Base-by-base conservation (phyloP, 495 filamentous ascomycete genomes). In the Chlorociboria aeruginascens region DNA sequence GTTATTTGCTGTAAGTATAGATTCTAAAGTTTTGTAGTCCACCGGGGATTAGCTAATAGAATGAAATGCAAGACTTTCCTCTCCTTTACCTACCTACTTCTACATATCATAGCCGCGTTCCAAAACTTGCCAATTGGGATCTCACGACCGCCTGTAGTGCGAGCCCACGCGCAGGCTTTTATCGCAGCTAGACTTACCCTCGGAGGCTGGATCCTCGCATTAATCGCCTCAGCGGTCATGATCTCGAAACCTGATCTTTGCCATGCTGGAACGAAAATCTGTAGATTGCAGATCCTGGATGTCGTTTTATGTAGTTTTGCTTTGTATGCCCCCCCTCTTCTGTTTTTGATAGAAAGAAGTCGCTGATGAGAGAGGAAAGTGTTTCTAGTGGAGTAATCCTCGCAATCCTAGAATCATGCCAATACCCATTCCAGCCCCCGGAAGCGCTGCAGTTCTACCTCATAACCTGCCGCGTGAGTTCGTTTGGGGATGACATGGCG, bases 391-490 rank as follows among this genome's bases (percentile, higher is more conserved):
- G 43, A 8, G 31, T 51, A 6, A 37, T 54, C n/a, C 34, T 57
- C 14, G 49, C 48, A 10, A 38, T 51, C 32, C 44, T 58, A 4
- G 44, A 52, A 41, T 32, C 51, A 3, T 51, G 48, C 42, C 34
- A 54, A 25, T 48, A 46, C 17, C 55, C 51, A 0, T 58, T 54
- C 38, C 31, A 51, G 36, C 43, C 38, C 34, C 54, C 49, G 14
- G 32, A 41, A 32, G 12, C 42, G 6, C 35, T 52, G 6, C 30
- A 48, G 7, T 41, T 45, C 9, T 11, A 28, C 12, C 42, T 34
- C 12, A 38, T 49, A 10, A 54, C 45, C 28, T 32, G 14, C 29
- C 43, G 44, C 49, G 45, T 52, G 2, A 58, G 48, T 33, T 39
- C 51, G 30, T 52, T 46, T 32, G 40, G 40, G 1, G 42, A 46